These are phyloP conservation scores for Botrytis fabae DNA, from an alignment of 2,329 filamentous ascomycete genomes.

Conservation along the genomic window DNA sequence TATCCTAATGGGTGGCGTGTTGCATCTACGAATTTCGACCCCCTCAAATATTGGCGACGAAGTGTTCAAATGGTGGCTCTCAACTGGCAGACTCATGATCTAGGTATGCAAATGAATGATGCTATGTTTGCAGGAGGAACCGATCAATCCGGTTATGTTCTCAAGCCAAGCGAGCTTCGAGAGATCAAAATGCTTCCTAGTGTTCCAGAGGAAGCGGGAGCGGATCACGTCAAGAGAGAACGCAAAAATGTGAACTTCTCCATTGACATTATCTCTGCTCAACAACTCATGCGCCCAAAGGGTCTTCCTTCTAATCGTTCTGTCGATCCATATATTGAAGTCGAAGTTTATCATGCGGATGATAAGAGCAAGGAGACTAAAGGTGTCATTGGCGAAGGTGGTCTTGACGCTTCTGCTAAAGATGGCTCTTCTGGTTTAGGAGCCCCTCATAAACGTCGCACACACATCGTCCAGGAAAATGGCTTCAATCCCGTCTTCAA, in stretches of 20 bases:
- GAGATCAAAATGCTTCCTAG: slow-evolving; percentile 63
- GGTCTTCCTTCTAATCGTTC: slow-evolving; percentile 70
- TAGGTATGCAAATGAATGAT: slow-evolving; percentile 93
- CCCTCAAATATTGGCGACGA: slow-evolving; percentile 87
- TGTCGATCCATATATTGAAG: slow-evolving; percentile 91
- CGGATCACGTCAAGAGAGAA: slow-evolving; percentile 63
- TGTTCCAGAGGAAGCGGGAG: slow-evolving; percentile 50
- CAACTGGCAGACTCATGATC: slow-evolving; percentile 98
- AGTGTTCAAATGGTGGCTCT: slow-evolving; percentile 97
- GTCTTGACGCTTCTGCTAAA: slow-evolving; percentile 62
- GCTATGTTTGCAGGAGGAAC: slow-evolving; percentile 94
- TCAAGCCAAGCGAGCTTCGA: slow-evolving; percentile 86
- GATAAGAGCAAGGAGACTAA: slow-evolving; percentile 89
- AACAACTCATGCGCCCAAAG: slow-evolving; percentile 84
- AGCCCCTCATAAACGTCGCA: slow-evolving; percentile 74
- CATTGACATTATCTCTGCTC: slow-evolving; percentile 88
- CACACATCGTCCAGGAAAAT: slow-evolving; percentile 79
- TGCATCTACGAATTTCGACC: slow-evolving; percentile 91
- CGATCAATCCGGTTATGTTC: slow-evolving; percentile 86
- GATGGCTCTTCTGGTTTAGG: slow-evolving; percentile 67
- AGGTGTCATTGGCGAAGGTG: slow-evolving; percentile 64
- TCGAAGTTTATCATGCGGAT: slow-evolving; percentile 92
- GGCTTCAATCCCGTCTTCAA: slow-evolving; percentile 92
- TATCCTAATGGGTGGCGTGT: slow-evolving; percentile 84
- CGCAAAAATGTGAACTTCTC: slow-evolving; percentile 82